phyloP scores from a whole-genome alignment of 78 protist genomes.

The Isochrysis galbana region DNA sequence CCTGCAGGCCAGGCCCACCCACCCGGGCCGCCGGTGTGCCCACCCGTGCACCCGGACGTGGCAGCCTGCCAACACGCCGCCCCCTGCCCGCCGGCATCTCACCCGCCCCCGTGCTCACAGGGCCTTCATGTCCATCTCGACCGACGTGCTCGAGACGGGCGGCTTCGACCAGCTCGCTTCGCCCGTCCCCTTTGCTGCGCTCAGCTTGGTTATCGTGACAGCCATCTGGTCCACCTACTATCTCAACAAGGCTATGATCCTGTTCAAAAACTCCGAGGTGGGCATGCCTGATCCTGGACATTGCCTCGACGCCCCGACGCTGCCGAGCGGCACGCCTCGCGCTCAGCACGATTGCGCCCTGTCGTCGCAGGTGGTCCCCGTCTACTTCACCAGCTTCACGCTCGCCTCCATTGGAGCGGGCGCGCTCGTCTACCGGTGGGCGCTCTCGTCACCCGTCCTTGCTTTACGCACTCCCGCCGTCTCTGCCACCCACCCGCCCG shows the following conservation, averaged over 20 bases:
- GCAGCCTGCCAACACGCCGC: not conserved
- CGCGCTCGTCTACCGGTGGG: not conserved
- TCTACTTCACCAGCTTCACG: too few relatives aligned
- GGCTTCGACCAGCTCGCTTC: not conserved
- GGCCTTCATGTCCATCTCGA: not conserved
- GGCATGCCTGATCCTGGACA: not conserved
- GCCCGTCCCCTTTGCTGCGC: not conserved
- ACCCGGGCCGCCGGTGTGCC: not conserved
- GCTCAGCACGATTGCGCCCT: too few relatives aligned
- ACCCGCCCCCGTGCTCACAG: not conserved
- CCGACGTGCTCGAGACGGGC: not conserved
- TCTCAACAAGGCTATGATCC: conserved; percentile 15
- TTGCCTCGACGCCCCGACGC: not conserved
- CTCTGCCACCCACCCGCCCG: too few relatives aligned
- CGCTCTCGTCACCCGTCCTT: too few relatives aligned
- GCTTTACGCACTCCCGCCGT: too few relatives aligned
- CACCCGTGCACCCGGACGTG: too few relatives aligned
- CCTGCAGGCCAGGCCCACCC: not conserved
- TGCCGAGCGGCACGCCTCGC: too few relatives aligned
- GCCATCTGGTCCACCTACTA: not conserved
- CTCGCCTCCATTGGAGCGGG: too few relatives aligned
- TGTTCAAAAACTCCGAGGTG: not conserved
- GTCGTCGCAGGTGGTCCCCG: too few relatives aligned
- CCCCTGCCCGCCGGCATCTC: not conserved
- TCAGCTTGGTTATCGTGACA: not conserved